Evolutionary conservation across 352 stramenopile species (phyloP).

Genomic region (Globisporangium echinulatum): DNA sequence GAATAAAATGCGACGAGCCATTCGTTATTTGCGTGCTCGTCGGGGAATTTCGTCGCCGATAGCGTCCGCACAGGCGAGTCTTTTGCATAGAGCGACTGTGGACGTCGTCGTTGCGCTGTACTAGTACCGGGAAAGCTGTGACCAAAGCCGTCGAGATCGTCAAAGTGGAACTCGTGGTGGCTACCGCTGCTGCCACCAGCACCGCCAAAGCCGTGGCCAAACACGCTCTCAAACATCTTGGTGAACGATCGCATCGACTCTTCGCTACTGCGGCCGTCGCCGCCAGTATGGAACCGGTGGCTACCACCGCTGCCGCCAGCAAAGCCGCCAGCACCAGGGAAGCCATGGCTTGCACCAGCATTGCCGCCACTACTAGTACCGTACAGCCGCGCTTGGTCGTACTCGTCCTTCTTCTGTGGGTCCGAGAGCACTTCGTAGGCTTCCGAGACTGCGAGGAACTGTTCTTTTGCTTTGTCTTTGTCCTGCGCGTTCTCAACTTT

Average conservation of each 20-base stretch:
- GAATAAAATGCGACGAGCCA: constrained; percentile 83
- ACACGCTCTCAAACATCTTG: constrained; percentile 88
- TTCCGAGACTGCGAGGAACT: constrained; percentile 90
- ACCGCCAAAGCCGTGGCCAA: constrained; percentile 53
- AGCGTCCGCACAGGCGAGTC: constrained; percentile 52
- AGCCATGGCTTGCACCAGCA: constrained; percentile 11
- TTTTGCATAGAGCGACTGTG: constrained; percentile 49
- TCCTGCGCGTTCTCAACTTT: constrained; percentile 78
- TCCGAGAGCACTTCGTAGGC: constrained; percentile 92
- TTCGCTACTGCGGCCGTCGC: constrained; percentile 28
- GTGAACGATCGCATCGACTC: constrained; percentile 69
- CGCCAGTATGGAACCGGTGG: background rate
- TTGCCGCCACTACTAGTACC: constrained; percentile 12
- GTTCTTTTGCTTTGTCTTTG: constrained; percentile 82
- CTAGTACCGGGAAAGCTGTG: constrained; percentile 20
- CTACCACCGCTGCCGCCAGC: constrained; percentile 4
- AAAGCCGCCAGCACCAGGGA: constrained; percentile 18
- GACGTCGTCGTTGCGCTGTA: constrained; percentile 1
- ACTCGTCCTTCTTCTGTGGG: constrained; percentile 81
- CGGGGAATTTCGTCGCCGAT: constrained; percentile 71
- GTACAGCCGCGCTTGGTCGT: constrained; percentile 75
- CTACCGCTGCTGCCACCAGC: constrained; percentile 16
- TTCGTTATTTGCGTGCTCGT: constrained; percentile 61
- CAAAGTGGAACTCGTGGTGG: constrained; percentile 73
- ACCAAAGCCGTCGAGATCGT: constrained; percentile 74